Evolutionary conservation across 345 rosid species (phyloP).

Genomic region (Hypericum perforatum): DNA sequence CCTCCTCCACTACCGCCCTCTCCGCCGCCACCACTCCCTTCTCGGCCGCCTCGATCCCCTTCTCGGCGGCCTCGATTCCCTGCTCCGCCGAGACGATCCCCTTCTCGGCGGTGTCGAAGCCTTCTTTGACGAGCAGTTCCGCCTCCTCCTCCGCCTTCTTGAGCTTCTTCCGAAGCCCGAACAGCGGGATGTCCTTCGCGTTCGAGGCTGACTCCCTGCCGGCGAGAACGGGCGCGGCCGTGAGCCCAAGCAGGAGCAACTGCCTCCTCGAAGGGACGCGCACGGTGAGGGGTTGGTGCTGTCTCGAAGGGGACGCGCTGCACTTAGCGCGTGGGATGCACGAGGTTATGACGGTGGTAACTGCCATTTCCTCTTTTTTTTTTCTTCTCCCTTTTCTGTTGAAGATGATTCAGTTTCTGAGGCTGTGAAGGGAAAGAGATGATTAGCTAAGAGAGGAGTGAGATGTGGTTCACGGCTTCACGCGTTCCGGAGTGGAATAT

Average conservation of each 20-base stretch:
- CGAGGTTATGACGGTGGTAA: too few relatives aligned
- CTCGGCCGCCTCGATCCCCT: slow-evolving; percentile 47
- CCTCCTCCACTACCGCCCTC: slow-evolving; percentile 32
- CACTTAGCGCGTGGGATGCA: too few relatives aligned
- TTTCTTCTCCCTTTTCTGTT: too few relatives aligned
- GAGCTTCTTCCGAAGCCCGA: slow-evolving; percentile 71
- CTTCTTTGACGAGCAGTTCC: slow-evolving; percentile 64
- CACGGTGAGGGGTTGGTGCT: too few relatives aligned
- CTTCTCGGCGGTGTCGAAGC: slow-evolving; percentile 45
- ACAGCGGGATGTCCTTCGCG: slow-evolving; percentile 59
- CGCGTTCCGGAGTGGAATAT: too few relatives aligned
- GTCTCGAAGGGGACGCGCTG: too few relatives aligned
- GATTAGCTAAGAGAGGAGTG: too few relatives aligned
- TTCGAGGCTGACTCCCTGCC: slow-evolving; percentile 24
- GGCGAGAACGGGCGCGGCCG: slow-evolving; percentile 37
- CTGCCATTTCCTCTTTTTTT: too few relatives aligned
- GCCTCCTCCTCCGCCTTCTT: slow-evolving; percentile 65
- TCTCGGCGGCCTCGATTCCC: slow-evolving; percentile 35
- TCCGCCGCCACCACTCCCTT: slow-evolving; percentile 41
- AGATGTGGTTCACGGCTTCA: too few relatives aligned
- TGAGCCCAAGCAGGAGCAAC: slow-evolving; percentile 33
- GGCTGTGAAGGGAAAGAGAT: too few relatives aligned
- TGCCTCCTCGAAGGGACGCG: slow-evolving; percentile 26
- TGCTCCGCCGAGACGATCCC: slow-evolving; percentile 32
- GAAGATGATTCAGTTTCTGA: too few relatives aligned